A percentile compares a stretch with the other conserved stretches of the same genome.
These are phyloP conservation scores for Tubosaeta sp. DNA, from an alignment of 768 basidiomycete genomes.

Conservation along the genomic window DNA sequence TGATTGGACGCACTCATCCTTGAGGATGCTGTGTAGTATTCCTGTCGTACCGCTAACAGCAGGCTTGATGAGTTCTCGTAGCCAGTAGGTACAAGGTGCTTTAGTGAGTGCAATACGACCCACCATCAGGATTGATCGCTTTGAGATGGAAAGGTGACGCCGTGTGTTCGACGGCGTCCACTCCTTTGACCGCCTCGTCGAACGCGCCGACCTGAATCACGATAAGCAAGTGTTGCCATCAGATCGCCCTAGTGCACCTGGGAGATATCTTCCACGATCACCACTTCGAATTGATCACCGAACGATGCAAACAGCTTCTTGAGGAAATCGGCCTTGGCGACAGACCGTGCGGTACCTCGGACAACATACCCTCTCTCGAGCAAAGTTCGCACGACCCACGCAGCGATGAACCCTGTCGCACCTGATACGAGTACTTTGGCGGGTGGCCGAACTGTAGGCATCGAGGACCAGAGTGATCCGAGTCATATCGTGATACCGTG, in stretches of 20 bases:
- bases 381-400: constrained; percentile 51
- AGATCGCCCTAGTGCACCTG: constrained; percentile 29
- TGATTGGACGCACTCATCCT: constrained; percentile 39
- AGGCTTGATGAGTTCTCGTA: constrained; percentile 58
- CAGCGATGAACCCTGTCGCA: constrained; percentile 24
- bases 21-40: constrained; percentile 55
- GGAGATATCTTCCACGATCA: constrained; percentile 67
- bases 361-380: constrained; percentile 61
- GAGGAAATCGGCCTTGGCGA: constrained; percentile 56
- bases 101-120: not conserved
- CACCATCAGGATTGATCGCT: constrained; percentile 42
- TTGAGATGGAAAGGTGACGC: constrained; percentile 58
- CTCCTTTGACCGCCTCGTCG: constrained; percentile 72
- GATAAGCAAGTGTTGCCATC: too few relatives aligned
- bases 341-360: constrained; percentile 62
- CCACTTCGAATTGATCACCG: constrained; percentile 58
- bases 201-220: constrained; percentile 56
- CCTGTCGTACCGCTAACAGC: constrained; percentile 69
- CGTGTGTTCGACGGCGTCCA: constrained; percentile 67
- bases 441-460: constrained; percentile 25
- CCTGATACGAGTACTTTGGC: constrained; percentile 30
- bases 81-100: not conserved
- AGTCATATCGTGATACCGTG: not conserved
- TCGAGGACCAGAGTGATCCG: too few relatives aligned
- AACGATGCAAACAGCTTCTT: constrained; percentile 47